Conservation (phyloP, 176 grass and related monocot genomes). For the Rhynchospora pubera region DNA sequence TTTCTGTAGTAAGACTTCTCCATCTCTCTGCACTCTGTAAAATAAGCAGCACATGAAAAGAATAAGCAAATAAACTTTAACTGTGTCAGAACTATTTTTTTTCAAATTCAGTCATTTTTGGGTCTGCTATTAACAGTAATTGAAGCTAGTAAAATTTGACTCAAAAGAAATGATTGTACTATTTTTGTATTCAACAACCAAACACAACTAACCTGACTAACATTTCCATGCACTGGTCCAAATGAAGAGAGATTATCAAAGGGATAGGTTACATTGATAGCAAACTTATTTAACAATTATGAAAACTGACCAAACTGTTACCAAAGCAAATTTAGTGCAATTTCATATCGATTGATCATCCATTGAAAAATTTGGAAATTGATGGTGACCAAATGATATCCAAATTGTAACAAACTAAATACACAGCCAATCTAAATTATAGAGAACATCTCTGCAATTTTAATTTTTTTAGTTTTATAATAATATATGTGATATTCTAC, state of each 20-base stretch:
- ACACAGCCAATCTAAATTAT: not conserved
- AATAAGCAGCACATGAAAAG: not conserved
- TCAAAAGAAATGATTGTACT: not conserved
- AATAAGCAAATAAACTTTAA: not conserved
- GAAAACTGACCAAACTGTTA: not conserved
- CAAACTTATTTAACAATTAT: not conserved
- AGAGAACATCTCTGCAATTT: not conserved
- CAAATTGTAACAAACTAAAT: not conserved
- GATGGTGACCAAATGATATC: not conserved
- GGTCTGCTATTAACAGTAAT: not conserved
- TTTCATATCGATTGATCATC: not conserved
- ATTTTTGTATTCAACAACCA: not conserved
- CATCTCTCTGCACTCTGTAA: constrained; percentile 91
- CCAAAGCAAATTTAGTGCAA: not conserved
- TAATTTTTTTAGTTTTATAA: not conserved
- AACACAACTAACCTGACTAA: not conserved
- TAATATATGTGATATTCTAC: not conserved
- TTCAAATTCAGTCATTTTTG: not conserved
- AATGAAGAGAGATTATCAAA: not conserved
- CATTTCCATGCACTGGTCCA: not conserved
- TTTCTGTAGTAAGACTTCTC: constrained; percentile 70
- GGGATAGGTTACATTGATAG: not conserved
- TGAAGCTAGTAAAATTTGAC: not conserved
- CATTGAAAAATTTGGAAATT: not conserved
- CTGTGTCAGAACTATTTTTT: not conserved